phyloP scores from a whole-genome alignment of 2,329 filamentous ascomycete species.

The Coniochaeta sp. region DNA sequence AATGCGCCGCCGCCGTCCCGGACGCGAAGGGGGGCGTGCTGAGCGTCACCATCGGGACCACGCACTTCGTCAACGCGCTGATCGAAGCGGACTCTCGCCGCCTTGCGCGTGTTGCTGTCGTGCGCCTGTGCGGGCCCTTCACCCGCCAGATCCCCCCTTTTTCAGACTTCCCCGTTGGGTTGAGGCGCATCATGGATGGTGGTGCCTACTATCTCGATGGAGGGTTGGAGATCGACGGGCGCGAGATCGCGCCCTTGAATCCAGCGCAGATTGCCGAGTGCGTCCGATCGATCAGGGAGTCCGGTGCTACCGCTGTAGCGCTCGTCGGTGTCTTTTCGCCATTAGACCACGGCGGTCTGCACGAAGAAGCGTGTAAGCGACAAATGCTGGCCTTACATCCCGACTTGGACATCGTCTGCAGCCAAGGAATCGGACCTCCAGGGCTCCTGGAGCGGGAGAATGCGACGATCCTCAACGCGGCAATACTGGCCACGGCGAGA shows the following conservation, averaged over 20 bases:
- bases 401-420: slow-evolving; percentile 30
- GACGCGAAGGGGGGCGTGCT: slow-evolving; percentile 25
- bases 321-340: slow-evolving; percentile 40
- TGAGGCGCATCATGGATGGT: slow-evolving; percentile 33
- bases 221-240: slow-evolving; percentile 40
- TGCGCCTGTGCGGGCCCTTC: slow-evolving; percentile 38
- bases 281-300: slow-evolving; percentile 23
- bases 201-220: slow-evolving; percentile 34
- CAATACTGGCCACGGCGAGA: slow-evolving; percentile 39
- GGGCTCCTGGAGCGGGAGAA: slow-evolving; percentile 43
- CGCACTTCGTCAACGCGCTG: slow-evolving; percentile 43
- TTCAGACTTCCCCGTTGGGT: slow-evolving; percentile 33
- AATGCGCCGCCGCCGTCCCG: slow-evolving; percentile 25
- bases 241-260: slow-evolving; percentile 32
- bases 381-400: slow-evolving; percentile 17
- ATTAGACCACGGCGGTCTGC: slow-evolving; percentile 30
- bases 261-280: slow-evolving; percentile 27
- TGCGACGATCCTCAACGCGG: slow-evolving; percentile 47
- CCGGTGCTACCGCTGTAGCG: slow-evolving; percentile 29
- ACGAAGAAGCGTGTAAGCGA: slow-evolving; percentile 30
- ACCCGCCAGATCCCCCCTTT: slow-evolving; percentile 37
- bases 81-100: slow-evolving; percentile 35
- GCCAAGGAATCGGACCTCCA: slow-evolving; percentile 33
- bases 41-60: slow-evolving; percentile 43
- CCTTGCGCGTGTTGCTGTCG: slow-evolving; percentile 36